A percentile compares a stretch with the other conserved stretches of the same genome.
Evolutionary conservation across 169 alveolate genomes (phyloP).

Genomic region (Eimeria falciformis): DNA sequence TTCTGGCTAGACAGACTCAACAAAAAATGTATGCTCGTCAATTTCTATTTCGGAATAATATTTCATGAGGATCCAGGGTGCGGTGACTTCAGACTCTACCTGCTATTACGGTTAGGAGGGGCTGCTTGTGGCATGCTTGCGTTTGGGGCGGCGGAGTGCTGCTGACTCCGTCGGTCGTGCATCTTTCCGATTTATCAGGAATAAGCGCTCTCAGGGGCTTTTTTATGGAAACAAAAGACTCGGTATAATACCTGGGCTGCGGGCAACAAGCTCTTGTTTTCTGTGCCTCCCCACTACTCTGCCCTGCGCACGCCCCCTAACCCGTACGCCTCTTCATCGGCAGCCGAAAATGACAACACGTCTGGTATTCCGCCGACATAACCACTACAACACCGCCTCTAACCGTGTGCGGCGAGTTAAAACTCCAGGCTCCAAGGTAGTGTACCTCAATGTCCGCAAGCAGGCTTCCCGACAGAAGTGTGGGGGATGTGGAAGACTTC

Average conservation of each 20-base stretch:
- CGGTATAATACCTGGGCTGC: slow-evolving; percentile 30
- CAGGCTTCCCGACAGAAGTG: slow-evolving; percentile 86
- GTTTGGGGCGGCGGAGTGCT: no score
- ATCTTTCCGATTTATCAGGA: no score
- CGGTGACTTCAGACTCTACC: no score
- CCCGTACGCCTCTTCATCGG: background rate
- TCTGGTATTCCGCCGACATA: slow-evolving; percentile 90
- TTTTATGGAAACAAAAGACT: background rate
- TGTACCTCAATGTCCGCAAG: slow-evolving; percentile 84
- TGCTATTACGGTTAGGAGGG: no score
- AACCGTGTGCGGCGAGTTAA: slow-evolving; percentile 90
- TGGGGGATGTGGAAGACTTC: slow-evolving; percentile 85
- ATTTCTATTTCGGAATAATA: no score
- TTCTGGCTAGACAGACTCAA: no score
- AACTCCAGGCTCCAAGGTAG: slow-evolving; percentile 91
- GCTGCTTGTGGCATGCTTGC: no score
- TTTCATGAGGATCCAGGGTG: no score
- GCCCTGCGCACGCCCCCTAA: slow-evolving; percentile 53
- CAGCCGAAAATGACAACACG: slow-evolving; percentile 88
- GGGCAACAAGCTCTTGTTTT: background rate
- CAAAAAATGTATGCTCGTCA: no score
- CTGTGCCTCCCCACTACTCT: slow-evolving; percentile 51
- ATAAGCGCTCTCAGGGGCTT: no score
- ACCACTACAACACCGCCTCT: slow-evolving; percentile 91
- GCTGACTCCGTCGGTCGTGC: no score